Evolutionary conservation across 129 eudicot genomes (phyloP).

Genomic region (Escallonia rubra): DNA sequence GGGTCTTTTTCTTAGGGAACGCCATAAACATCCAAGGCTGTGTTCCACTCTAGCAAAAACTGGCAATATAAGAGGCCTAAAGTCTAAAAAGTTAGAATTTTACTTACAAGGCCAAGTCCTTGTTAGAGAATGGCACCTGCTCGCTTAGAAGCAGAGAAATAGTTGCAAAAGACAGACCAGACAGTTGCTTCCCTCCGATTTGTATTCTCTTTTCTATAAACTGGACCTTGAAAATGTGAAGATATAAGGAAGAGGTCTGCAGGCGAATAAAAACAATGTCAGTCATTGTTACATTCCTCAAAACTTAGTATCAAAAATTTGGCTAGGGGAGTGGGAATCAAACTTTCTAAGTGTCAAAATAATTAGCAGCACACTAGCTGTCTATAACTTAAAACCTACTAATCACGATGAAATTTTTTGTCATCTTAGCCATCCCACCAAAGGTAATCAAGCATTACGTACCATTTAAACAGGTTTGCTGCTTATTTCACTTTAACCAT

Average conservation of each 20-base stretch:
- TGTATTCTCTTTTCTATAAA: conserved; percentile 67
- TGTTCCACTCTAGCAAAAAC: conserved; percentile 4
- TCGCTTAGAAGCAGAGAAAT: conserved; percentile 75
- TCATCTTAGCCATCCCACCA: no score
- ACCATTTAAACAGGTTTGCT: no score
- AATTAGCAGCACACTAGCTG: no score
- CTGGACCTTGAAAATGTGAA: conserved; percentile 82
- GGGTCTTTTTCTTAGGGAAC: no score
- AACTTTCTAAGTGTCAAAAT: no score
- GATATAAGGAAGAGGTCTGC: conserved; percentile 91
- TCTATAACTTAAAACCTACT: no score
- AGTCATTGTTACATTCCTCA: conserved; percentile 4
- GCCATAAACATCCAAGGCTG: conserved; percentile 8
- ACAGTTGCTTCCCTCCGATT: conserved; percentile 90
- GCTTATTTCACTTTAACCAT: no score
- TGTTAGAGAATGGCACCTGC: conserved; percentile 69
- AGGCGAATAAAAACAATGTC: conserved; percentile 21
- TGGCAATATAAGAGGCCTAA: conserved; percentile 3
- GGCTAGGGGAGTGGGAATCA: no score
- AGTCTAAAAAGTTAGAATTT: conserved; percentile 1
- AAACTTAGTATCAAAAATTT: neutral
- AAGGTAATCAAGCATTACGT: no score
- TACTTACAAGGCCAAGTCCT: conserved; percentile 58
- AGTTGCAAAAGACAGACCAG: conserved; percentile 63
- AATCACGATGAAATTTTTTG: no score